Base-by-base conservation (phyloP, 768 basidiomycete genomes). In the Paxillus rubicundulus region DNA sequence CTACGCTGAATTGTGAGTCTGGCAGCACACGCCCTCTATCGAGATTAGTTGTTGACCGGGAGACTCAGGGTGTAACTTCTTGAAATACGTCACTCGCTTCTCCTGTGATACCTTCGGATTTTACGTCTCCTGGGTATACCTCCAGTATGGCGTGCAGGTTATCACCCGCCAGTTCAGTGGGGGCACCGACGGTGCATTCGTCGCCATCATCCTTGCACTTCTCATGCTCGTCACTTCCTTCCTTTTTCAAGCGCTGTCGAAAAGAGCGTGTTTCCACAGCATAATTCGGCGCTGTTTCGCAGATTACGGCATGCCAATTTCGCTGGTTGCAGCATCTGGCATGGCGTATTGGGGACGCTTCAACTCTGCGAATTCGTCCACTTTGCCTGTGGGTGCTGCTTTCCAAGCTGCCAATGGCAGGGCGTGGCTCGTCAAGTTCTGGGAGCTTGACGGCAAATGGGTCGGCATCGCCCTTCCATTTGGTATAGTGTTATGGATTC, bases 61-160 rank as follows among this genome's bases (percentile, higher is more conserved):
- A 33, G 14, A 40, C 20, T 3, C 50, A 89, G 89, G 84, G 77
- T 89, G 88, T 59, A 87, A 89, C 64, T 87, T 91, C 58, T 77
- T 96, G 37, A 82, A 79, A 78, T 91, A 92, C 59, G 91, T 94
- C 21, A 94, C 92, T 0, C 75, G 89, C 7, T 94, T 95, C 69
- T 86, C 92, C 18, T 94, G 92, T 65, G 92, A 94, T 58, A 92
- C 89, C 0, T 95, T 94, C 60, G 92, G 92, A 1, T 95, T 93
- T 70, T 95, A 93, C 66, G 91, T 95, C 1, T 87, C 89, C n/a
- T 92, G 88, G 82, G 89, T 90, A 1, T 92, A 92, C 61, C 77
- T 90, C 6, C 90, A 96, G 70, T 95, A 95, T 56, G 92, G 92
- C 30, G 81, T 92, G 13, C 92, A 94, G 70, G 82, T 92, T 18